phyloP scores from a whole-genome alignment of 495 filamentous ascomycete species.

The Lepraria neglecta region DNA sequence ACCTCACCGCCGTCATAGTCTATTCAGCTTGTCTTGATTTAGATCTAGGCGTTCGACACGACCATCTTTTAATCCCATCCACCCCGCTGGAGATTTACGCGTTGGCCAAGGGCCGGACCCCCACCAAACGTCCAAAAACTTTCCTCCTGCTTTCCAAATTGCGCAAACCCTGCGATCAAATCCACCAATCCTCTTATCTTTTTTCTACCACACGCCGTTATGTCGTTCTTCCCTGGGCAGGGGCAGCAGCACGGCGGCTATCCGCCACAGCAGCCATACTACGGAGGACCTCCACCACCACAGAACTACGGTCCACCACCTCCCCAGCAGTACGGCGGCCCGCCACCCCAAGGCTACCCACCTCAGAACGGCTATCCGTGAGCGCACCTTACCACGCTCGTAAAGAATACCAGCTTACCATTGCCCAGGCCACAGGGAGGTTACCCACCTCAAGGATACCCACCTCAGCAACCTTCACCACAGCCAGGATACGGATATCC shows the following conservation, averaged over 20 bases:
- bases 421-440: slow-evolving; percentile 20
- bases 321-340: slow-evolving; percentile 23
- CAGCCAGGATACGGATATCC: slow-evolving; percentile 42
- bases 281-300: slow-evolving; percentile 30
- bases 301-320: slow-evolving; percentile 35
- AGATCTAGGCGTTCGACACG: neutral
- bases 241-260: slow-evolving; percentile 42
- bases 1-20: neutral
- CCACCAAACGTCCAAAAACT: too few relatives aligned
- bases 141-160: too few relatives aligned
- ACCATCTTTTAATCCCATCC: neutral
- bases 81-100: too few relatives aligned
- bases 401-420: slow-evolving; percentile 1
- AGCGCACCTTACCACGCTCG: neutral
- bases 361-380: slow-evolving; percentile 23
- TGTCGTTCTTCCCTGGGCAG: slow-evolving; percentile 49
- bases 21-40: neutral
- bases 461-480: slow-evolving; percentile 38
- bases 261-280: slow-evolving; percentile 40
- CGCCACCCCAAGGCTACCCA: slow-evolving; percentile 22
- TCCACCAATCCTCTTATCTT: too few relatives aligned
- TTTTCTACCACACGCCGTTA: slow-evolving; percentile 17
- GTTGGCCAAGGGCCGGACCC: too few relatives aligned
- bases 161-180: too few relatives aligned
- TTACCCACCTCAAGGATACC: slow-evolving; percentile 38